Base-by-base conservation (phyloP, 2,329 filamentous ascomycete species). In the Septoria linicola region DNA sequence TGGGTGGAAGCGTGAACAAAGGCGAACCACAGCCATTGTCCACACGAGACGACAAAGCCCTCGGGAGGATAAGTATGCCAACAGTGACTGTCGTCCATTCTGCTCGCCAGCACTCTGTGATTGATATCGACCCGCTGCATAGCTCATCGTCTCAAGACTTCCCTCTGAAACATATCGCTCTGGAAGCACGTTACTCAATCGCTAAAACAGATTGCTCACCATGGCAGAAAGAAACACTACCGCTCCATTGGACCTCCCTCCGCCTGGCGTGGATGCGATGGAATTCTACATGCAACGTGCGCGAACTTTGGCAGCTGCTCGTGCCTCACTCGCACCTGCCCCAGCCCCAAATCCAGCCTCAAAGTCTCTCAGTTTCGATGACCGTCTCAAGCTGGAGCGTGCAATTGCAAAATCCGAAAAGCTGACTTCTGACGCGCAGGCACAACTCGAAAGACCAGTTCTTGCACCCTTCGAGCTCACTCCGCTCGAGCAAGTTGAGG, bases 241-340 rank as follows among this genome's bases (percentile, higher is more conserved):
- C 16, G 16, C 48, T 14, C 37, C 42, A 7, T 31, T 48, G 13
- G 16, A 41, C 14, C 37, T 36, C 30, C 51, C 54, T 8, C 49
- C 54, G 32, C 51, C 56, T 30, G 54, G 48, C 27, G 41, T 57
- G 39, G 42, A 43, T 21, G 20, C 21, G 2, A 34, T 59, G 31
- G 47, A 54, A 13, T 46, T 35, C 36, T 49, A 52, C 34, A 59
- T 54, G 54, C 43, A 53, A 16, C 44, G 47, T 49, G 53, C 56
- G 16, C 47, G 47, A 25, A 41, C 42, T 45, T 13, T 10, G 7
- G 17, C 20, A n/a, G 44, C 41, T 19, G 23, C 30, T 10, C 19
- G 53, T 27, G 19, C 56, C 21, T 16, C 31, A 3, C 17, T 25
- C 8, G 31, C 16, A 34, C 42, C 27, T 48, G 30, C 10, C 11